Evolutionary conservation across 768 basidiomycete species (phyloP), one percentile per base, ranked within the genome.

Genomic region (Auricularia sp.): DNA sequence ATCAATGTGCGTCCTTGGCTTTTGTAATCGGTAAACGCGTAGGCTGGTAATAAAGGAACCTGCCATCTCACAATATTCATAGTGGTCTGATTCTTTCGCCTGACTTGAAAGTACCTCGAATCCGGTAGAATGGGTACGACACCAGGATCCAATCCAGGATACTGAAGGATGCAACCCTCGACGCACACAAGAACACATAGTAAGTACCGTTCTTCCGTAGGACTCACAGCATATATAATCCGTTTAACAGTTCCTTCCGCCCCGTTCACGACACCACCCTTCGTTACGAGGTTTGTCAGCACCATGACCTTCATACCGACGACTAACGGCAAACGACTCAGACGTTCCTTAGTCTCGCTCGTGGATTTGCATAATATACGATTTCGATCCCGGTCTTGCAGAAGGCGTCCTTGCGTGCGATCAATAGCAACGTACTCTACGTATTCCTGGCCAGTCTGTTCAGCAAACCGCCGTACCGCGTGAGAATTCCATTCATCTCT

Each of bases 11-110:
- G 51, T 3, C 65, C 65, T n/a, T 65, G 65, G 29, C 43, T 29
- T n/a, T 61, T 62, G 51, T 65, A 65, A 34, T 65, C 65, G 21
- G 65, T 65, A 36, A 54, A 65, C 3, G 65, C 44, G 29, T 65
- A 65, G 1, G 65, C 65, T 7, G 65, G 65, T 4, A 65, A 47
- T 3, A 65, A 23, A 33, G 65, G 65, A 12, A 65, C 36, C 14
- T 65, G 54, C 3, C 23, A 36, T n/a, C 61, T n/a, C 7, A 29
- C 23, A 35, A 65, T 42, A 10, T 3, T 23, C 18, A 63, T 44
- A 4, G 39, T 63, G 7, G 47, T 11, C 16, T 51, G 47, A 21
- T 51, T 16, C 21, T 51, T 51, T 16, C 14, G 4, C 47, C 16
- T 8, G 5, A 51, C 47, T 16, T 21, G 4, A 16, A 51, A 51